A percentile compares a stretch with the other conserved stretches of the same genome.
phyloP scores from a whole-genome alignment of 108 stramenopile species.

The Skeletonema grethae region DNA sequence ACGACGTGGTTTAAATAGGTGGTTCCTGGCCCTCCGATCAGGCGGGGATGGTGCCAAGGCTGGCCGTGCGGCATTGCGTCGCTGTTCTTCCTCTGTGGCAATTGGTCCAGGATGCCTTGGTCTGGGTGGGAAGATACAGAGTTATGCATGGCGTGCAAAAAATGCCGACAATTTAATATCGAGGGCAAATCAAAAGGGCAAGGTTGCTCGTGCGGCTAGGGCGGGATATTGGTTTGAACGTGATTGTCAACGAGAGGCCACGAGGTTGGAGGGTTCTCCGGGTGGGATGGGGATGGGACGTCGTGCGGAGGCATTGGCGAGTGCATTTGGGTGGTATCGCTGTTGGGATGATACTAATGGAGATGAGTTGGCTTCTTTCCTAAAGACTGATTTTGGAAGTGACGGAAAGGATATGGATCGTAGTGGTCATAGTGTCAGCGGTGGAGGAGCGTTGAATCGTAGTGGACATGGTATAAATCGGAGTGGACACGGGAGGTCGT shows the following conservation, averaged over 20 bases:
- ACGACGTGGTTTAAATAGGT: slow-evolving; percentile 78
- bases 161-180: slow-evolving; percentile 84
- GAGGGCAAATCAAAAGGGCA: slow-evolving; percentile 69
- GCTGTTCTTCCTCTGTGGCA: slow-evolving; percentile 69
- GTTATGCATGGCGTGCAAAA: slow-evolving; percentile 85
- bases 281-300: slow-evolving; percentile 71
- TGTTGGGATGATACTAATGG: slow-evolving; percentile 83
- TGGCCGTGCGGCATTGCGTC: slow-evolving; percentile 80
- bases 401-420: slow-evolving; percentile 52
- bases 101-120: slow-evolving; percentile 76
- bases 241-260: slow-evolving; percentile 77
- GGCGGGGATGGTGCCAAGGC: slow-evolving; percentile 92
- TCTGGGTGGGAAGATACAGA: slow-evolving; percentile 78
- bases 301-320: slow-evolving; percentile 81
- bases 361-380: slow-evolving; percentile 55
- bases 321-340: slow-evolving; percentile 91
- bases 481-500: slow-evolving; percentile 71
- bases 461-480: slow-evolving; percentile 61
- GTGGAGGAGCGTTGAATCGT: slow-evolving; percentile 43
- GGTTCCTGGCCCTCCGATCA: slow-evolving; percentile 82
- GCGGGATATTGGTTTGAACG: slow-evolving; percentile 86
- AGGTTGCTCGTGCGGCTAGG: slow-evolving; percentile 77
- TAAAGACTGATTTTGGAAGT: slow-evolving; percentile 38
- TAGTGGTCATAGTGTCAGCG: slow-evolving; percentile 39
- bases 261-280: slow-evolving; percentile 55